phyloP scores from a whole-genome alignment of 768 basidiomycete species.

The Tulasnella sp. region DNA sequence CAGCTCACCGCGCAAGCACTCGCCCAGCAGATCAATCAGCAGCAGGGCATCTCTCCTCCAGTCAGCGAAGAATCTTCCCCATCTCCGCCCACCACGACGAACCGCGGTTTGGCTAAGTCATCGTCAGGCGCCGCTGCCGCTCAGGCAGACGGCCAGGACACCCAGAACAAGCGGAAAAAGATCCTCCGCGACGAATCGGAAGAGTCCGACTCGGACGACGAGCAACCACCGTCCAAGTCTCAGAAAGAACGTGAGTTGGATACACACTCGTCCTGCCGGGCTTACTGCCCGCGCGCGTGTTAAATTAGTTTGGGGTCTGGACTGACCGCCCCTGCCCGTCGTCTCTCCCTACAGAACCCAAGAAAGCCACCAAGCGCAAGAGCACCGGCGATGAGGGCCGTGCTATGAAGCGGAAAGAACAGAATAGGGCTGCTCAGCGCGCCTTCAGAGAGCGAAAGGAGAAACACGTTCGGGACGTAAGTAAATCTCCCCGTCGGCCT shows the following conservation, averaged over 20 bases:
- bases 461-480: conserved; percentile 92
- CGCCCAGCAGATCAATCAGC: conserved; percentile 4
- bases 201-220: conserved; percentile 50
- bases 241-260: conserved; percentile 53
- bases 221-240: conserved; percentile 60
- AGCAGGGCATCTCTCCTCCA: conserved; percentile 19
- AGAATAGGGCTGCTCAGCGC: conserved; percentile 94
- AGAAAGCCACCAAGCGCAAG: conserved; percentile 28
- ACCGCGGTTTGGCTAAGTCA: conserved; percentile 53
- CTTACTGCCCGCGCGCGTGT: background rate
- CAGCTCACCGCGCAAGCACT: background rate
- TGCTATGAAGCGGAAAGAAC: conserved; percentile 86
- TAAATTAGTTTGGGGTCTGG: background rate
- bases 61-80: conserved; percentile 23
- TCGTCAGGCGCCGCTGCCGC: conserved; percentile 29
- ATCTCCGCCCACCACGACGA: conserved; percentile 46
- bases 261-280: background rate
- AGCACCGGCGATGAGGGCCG: conserved; percentile 60
- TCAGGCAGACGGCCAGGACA: conserved; percentile 37
- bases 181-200: conserved; percentile 36
- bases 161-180: conserved; percentile 71
- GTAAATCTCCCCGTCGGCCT: conserved; percentile 34
- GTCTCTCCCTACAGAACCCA: conserved; percentile 22
- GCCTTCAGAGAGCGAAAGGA: conserved; percentile 97
- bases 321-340: background rate